Evolutionary conservation across 441 rosid species (phyloP).

Genomic region (Pelargonium australe): DNA sequence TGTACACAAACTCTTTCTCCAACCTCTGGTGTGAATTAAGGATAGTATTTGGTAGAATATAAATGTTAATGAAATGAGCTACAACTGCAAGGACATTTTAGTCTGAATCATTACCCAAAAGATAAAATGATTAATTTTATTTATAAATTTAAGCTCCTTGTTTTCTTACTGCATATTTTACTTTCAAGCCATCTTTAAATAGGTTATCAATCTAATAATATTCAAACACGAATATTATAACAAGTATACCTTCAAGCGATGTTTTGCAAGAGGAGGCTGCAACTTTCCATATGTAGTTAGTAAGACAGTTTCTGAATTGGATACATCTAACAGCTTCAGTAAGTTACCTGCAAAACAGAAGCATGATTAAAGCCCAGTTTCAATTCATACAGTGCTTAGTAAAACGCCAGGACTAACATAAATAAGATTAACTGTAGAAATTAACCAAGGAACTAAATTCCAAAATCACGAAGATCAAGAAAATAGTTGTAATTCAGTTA

Average conservation of each 20-base stretch:
- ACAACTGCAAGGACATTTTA: not conserved
- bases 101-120: not conserved
- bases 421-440: not conserved
- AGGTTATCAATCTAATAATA: slow-evolving; percentile 4
- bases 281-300: slow-evolving; percentile 82
- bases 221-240: slow-evolving; percentile 1
- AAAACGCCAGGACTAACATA: not conserved
- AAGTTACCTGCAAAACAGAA: slow-evolving; percentile 53
- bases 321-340: slow-evolving; percentile 69
- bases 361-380: slow-evolving; percentile 7
- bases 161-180: not conserved
- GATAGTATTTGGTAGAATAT: not conserved
- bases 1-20: not conserved
- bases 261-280: slow-evolving; percentile 96
- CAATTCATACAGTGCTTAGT: not conserved
- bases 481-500: not conserved
- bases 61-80: not conserved
- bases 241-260: slow-evolving; percentile 65
- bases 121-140: not conserved
- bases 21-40: not conserved
- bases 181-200: not conserved
- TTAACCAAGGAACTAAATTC: no score
- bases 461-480: not conserved
- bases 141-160: not conserved
- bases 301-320: slow-evolving; percentile 48